Base-by-base conservation (phyloP, 192 early-diverging fungal species). In the Coemansia sp. region DNA sequence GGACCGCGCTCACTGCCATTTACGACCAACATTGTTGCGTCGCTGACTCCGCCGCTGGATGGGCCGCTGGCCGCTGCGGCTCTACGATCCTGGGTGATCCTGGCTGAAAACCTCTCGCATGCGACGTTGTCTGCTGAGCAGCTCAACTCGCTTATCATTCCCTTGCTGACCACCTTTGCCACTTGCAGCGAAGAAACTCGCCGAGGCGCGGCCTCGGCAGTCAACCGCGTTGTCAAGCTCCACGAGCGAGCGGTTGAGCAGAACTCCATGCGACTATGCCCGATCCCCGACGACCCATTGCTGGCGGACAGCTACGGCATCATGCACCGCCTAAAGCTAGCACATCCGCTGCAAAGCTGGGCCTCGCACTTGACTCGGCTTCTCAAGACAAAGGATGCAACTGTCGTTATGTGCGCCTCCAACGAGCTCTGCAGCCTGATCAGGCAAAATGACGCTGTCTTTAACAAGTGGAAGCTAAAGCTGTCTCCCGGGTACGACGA, bases 261-360 rank as follows among this genome's bases (percentile, higher is more conserved):
- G 29, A 59, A 72, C 37, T 51, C 59, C 14, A 56, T 43, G 35
- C 49, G 39, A 2, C 19, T 83, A 9, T 83, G 82, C 41, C 77
- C 82, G 25, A 65, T 83, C 12, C 82, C 77, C 6, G 73, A 79
- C 22, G 69, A 83, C n/a, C 68, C 82, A 56, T 57, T 72, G 51
- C 70, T 83, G 14, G 54, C 68, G 2, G 38, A 54, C 2, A 64
- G 72, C 72, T 38, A 69, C 45, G 41, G 22, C 0, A n/a, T 56
- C n/a, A 24, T 75, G 22, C 73, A 73, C 9, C 43, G 61, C 4
- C 47, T 68, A 8, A 20, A 56, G 31, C 14, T 46, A 2, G n/a
- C 38, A 9, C 35, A 51, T 2, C 14, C 56, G 3, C 64, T 79
- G 49, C 67, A 64, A 11, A 58, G 65, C 29, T 43, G 73, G 25